Conservation (phyloP, 2,329 filamentous ascomycete genomes). For the Aspergillus sp. region DNA sequence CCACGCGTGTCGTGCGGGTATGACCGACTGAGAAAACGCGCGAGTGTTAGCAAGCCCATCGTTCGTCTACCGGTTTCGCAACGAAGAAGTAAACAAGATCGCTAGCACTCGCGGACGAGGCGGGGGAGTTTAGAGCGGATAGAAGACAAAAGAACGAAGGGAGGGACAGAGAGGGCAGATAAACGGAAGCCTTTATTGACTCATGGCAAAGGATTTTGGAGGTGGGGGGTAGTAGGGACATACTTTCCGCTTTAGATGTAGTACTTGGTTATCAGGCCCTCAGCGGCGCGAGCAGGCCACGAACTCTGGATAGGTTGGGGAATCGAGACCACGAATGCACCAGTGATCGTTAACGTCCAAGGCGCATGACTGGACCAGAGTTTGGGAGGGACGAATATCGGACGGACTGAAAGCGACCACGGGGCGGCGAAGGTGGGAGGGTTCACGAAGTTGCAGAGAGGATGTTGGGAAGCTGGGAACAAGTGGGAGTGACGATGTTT, state of each 20-base stretch:
- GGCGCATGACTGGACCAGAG: slow-evolving; percentile 18
- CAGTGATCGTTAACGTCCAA: slow-evolving; percentile 20
- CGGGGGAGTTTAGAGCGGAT: not conserved
- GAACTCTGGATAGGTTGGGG: slow-evolving; percentile 3
- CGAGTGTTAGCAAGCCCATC: slow-evolving; percentile 41
- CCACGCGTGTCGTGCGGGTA: slow-evolving; percentile 30
- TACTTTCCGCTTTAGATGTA: slow-evolving; percentile 2
- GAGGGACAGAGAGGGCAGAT: not conserved
- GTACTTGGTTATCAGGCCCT: slow-evolving; percentile 5
- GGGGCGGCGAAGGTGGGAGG: slow-evolving; percentile 10
- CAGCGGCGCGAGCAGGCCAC: not conserved
- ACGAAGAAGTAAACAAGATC: not conserved
- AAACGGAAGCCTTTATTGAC: slow-evolving; percentile 8
- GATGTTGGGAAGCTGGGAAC: slow-evolving; percentile 7
- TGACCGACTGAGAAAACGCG: slow-evolving; percentile 38
- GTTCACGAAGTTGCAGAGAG: not conserved
- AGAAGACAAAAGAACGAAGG: not conserved
- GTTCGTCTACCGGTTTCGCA: slow-evolving; percentile 3
- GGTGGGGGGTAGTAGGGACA: slow-evolving; percentile 4
- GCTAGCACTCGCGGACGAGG: not conserved
- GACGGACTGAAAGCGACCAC: slow-evolving; percentile 7
- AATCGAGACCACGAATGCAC: slow-evolving; percentile 11
- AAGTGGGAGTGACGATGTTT: slow-evolving; percentile 22
- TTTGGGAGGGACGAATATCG: not conserved
- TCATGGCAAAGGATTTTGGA: slow-evolving; percentile 2